Evolutionary conservation across 208 protist species (phyloP).

Genomic region (Trypanosomatidae sp.): DNA sequence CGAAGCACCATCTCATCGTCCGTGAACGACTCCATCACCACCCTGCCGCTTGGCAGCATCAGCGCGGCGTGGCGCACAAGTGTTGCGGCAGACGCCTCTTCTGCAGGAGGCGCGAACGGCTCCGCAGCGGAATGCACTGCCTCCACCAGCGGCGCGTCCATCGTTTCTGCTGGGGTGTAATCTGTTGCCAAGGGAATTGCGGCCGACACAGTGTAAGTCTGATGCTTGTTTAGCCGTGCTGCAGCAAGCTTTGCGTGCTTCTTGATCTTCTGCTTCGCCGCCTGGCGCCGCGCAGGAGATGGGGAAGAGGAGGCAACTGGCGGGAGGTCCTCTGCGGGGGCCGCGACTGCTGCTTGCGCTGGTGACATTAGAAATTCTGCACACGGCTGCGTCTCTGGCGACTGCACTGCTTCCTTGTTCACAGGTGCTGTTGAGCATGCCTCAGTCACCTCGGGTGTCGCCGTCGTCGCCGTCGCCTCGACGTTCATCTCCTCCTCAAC

Average conservation of each 20-base stretch:
- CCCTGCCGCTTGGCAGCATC: constrained; percentile 42
- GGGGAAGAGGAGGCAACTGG: neutral
- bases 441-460: neutral
- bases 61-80: constrained; percentile 34
- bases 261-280: constrained; percentile 46
- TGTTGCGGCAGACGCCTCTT: constrained; percentile 7
- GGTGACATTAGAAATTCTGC: neutral
- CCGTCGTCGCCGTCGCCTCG: neutral
- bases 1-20: constrained; percentile 62
- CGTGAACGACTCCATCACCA: constrained; percentile 65
- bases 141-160: constrained; percentile 32
- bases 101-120: constrained; percentile 15
- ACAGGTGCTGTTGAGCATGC: neutral
- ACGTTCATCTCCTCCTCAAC: neutral
- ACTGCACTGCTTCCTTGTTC: constrained; percentile 1
- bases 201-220: neutral
- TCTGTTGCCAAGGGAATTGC: neutral
- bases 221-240: constrained; percentile 12
- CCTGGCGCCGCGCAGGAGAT: constrained; percentile 15
- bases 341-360: neutral
- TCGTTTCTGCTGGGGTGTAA: constrained; percentile 3
- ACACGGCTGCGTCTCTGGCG: neutral
- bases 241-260: constrained; percentile 41
- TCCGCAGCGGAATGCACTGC: constrained; percentile 18
- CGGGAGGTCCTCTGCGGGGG: neutral